Evolutionary conservation across 2,329 filamentous ascomycete genomes (phyloP).

Genomic region (Bisporella sp.): DNA sequence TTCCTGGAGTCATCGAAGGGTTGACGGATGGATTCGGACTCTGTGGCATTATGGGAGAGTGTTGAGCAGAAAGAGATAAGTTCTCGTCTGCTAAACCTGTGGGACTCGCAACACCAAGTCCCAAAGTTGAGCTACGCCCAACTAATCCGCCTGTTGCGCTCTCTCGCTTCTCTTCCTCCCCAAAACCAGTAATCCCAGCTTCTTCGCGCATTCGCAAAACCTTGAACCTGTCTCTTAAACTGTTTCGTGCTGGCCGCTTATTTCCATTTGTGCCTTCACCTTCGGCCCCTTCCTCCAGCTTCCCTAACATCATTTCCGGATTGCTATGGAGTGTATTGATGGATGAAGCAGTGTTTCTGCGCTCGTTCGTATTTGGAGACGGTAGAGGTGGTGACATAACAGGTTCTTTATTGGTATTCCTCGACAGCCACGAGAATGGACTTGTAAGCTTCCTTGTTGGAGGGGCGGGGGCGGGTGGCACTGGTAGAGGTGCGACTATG

Average conservation of each 20-base stretch:
- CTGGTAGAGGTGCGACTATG: constrained; percentile 14
- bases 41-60: constrained; percentile 28
- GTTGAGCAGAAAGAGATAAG: constrained; percentile 29
- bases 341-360: constrained; percentile 75
- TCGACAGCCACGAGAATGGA: constrained; percentile 79
- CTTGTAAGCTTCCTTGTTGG: constrained; percentile 68
- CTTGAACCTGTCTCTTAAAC: constrained; percentile 73
- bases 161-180: constrained; percentile 35
- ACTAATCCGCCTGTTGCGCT: constrained; percentile 35
- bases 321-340: constrained; percentile 74
- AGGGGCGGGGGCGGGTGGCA: constrained; percentile 16
- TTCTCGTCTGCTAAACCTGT: constrained; percentile 21
- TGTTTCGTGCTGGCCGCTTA: constrained; percentile 48
- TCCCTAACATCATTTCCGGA: constrained; percentile 70
- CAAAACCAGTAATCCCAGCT: constrained; percentile 46
- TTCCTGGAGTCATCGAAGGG: constrained; percentile 71
- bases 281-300: constrained; percentile 73
- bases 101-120: constrained; percentile 39
- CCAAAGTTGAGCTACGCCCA: constrained; percentile 34
- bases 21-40: constrained; percentile 57
- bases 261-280: constrained; percentile 41
- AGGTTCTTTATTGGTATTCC: constrained; percentile 52
- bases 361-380: constrained; percentile 29
- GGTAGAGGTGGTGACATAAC: constrained; percentile 45
- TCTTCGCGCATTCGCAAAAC: constrained; percentile 69